phyloP scores from a whole-genome alignment of 768 basidiomycete genomes.

The Pulveroboletus sp. region DNA sequence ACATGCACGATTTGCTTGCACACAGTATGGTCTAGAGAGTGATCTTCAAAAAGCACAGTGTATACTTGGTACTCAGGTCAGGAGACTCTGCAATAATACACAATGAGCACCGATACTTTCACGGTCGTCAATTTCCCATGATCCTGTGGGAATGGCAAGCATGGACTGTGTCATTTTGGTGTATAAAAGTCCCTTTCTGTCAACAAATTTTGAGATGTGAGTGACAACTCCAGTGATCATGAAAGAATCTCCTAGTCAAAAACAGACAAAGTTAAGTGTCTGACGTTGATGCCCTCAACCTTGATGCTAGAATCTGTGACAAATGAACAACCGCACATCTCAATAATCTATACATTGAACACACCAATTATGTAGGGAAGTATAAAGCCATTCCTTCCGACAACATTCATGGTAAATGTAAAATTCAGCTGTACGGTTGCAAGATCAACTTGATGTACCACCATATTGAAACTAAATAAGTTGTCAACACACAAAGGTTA shows the following conservation, averaged over 20 bases:
- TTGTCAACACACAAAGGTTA: too few species aligned
- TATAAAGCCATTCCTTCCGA: constrained; percentile 20
- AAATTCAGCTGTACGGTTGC: constrained; percentile 19
- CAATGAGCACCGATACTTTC: constrained; percentile 28
- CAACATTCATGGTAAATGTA: constrained; percentile 20
- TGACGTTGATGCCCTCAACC: constrained; percentile 15
- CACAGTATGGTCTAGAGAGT: constrained; percentile 18
- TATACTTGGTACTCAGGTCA: constrained; percentile 28
- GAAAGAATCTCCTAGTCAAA: constrained; percentile 12
- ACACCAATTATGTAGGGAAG: constrained; percentile 24
- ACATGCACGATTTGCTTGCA: constrained; percentile 25
- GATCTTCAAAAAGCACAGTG: constrained; percentile 29
- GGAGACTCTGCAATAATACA: constrained; percentile 30
- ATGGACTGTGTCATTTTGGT: constrained; percentile 13
- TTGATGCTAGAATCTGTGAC: constrained; percentile 14
- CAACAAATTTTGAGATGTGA: constrained; percentile 7
- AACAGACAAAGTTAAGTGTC: constrained; percentile 11
- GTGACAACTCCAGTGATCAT: constrained; percentile 11
- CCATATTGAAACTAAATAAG: constrained; percentile 17
- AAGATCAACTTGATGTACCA: constrained; percentile 20
- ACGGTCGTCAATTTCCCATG: constrained; percentile 28
- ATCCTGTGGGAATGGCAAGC: constrained; percentile 19
- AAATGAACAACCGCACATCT: neutral
- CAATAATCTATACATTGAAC: neutral
- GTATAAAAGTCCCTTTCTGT: constrained; percentile 13